Evolutionary conservation across 306 rosid genomes (phyloP).

Genomic region (Trifolium fragiferum): DNA sequence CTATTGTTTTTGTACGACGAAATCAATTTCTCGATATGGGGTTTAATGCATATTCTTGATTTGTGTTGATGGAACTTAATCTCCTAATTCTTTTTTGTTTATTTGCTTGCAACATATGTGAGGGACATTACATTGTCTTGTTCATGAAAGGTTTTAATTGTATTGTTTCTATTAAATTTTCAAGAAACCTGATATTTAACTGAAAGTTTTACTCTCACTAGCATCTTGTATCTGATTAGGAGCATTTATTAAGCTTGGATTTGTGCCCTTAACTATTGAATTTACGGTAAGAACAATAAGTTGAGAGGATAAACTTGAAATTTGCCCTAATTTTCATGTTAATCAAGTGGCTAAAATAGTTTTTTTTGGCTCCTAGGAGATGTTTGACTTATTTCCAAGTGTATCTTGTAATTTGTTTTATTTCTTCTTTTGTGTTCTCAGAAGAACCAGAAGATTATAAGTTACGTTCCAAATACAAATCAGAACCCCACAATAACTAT

Average conservation of each 20-base stretch:
- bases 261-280: conserved; percentile 13
- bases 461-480: conserved; percentile 41
- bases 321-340: conserved; percentile 10
- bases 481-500: conserved; percentile 63
- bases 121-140: conserved; percentile 23
- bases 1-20: conserved; percentile 8
- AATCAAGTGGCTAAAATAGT: conserved; percentile 13
- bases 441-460: conserved; percentile 55
- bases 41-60: neutral
- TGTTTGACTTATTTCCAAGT: conserved; percentile 26
- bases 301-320: conserved; percentile 5
- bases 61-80: conserved; percentile 3
- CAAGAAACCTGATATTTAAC: conserved; percentile 8
- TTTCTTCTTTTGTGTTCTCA: conserved; percentile 53
- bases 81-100: conserved; percentile 14
- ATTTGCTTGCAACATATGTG: conserved; percentile 10
- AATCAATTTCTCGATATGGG: conserved; percentile 9
- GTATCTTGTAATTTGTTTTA: conserved; percentile 36
- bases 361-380: neutral
- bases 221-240: conserved; percentile 33
- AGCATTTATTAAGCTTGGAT: conserved; percentile 12
- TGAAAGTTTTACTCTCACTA: neutral
- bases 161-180: conserved; percentile 23
- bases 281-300: neutral
- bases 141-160: conserved; percentile 20